Evolutionary conservation across 257 asterid species (phyloP), one percentile per base, ranked within the genome.

Genomic region (Craterostigma plantagineum): DNA sequence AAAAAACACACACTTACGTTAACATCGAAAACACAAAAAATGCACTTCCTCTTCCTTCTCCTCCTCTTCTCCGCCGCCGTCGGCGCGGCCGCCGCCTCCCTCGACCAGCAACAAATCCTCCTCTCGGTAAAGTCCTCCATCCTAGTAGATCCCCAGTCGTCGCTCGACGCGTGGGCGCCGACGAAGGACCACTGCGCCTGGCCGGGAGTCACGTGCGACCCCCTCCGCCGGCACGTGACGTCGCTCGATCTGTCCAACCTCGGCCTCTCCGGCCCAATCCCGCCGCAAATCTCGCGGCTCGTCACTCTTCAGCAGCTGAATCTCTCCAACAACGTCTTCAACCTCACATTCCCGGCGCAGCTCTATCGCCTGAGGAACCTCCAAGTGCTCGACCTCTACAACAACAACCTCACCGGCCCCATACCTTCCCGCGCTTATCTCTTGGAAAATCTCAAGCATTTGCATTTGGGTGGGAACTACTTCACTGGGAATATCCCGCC

Each of bases 181-280:
- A 50, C 72, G 61, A 73, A 79, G 18, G 40, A 49, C 40, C 72
- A 64, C 57, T 86, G 97, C 70, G 46, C 73, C 0, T 86, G 97
- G 97, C 45, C 30, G 14, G 87, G 91, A 1, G 79, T 86, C 57
- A 75, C 97, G 12, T 86, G 97, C 60, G 86, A 78, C 33, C 9
- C 74, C 36, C 39, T 62, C 60, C 48, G 67, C 7, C 67, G 76
- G 36, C 93, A 78, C 66, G 97, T 86, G 44, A 70, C 60, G 0
- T 55, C 71, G 0, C 70, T 86, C 9, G 91, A 81, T 60, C 51
- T 80, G 9, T 70, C 93, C 17, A 51, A 63, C 27, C 63, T 66
- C 54, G 63, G 71, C 38, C 81, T 80, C 50, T 52, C 70, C 47
- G 91, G 93, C 14, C 68, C 76, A 0, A 43, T 80, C 4, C 91